Base-by-base conservation (phyloP, 805 yeast species). In the Spathaspora sp. region DNA sequence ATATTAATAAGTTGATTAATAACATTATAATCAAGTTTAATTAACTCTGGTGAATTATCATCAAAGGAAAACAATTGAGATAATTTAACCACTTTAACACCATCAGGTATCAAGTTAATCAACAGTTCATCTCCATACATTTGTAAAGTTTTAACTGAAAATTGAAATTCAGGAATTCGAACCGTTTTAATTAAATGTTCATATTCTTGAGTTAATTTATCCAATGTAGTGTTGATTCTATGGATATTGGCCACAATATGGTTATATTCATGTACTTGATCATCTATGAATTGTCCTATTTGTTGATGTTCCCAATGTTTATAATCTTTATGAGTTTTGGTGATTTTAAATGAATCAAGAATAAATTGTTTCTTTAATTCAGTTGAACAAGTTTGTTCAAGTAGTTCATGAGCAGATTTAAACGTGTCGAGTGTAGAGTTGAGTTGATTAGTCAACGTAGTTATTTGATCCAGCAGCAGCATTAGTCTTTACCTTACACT, bases 301-400 rank as follows among this genome's bases (percentile, higher is more conserved):
- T 53, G 47, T 3, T 49, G 47, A 29, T 56, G 42, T 44, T 70
- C 68, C 69, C 69, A 67, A 18, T 57, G 61, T 54, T 68, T 65
- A 56, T 60, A 67, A 5, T 58, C 60, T 44, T 60, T 57, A 43
- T 70, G 73, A 45, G 67, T 60, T 51, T 60, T 63, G 53, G 61
- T 70, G 42, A 69, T 63, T 20, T 60, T 49, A 52, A 68, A 70
- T 20, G 77, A 72, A 50, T 72, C 77, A 16, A 72, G 55, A 2
- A 71, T 56, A 42, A 59, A 60, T 40, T 59, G 52, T 50, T 57
- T 62, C 46, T 58, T 49, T 38, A 44, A 16, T 5, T 6, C 8
- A 20, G 42, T 35, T 46, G 23, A 54, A 20, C 31, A 57, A 23
- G 26, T 48, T 47, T 26, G 39, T 12, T 48, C 26, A 20, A 57